phyloP scores from a whole-genome alignment of 257 asterid genomes.

The Phtheirospermum japonicum region DNA sequence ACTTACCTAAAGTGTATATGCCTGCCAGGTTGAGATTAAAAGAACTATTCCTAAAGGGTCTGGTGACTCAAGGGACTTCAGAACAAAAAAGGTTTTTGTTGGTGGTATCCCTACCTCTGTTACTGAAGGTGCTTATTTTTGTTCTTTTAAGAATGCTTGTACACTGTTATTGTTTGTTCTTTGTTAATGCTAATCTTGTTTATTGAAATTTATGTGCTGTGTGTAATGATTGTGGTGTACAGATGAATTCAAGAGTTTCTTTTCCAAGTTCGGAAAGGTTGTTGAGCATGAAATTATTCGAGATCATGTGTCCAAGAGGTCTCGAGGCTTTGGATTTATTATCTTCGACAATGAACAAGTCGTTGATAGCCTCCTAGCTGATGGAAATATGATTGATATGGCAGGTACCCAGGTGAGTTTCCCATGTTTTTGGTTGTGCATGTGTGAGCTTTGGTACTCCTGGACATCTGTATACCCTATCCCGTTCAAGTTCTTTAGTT shows the following conservation, averaged over 20 bases:
- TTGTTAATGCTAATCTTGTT: neutral
- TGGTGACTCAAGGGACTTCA: constrained; percentile 80
- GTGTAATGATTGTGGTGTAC: constrained; percentile 4
- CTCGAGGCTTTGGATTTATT: constrained; percentile 95
- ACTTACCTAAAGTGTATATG: constrained; percentile 4
- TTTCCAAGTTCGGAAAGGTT: constrained; percentile 80
- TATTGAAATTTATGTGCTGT: neutral
- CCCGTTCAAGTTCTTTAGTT: constrained; percentile 18
- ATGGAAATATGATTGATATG: constrained; percentile 97
- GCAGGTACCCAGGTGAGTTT: constrained; percentile 75
- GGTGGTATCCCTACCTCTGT: constrained; percentile 89
- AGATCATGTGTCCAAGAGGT: constrained; percentile 81
- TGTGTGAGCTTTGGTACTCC: constrained; percentile 24
- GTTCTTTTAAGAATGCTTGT: neutral
- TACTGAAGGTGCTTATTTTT: constrained; percentile 55
- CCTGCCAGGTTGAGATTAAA: constrained; percentile 82
- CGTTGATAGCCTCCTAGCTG: constrained; percentile 66
- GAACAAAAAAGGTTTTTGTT: constrained; percentile 83
- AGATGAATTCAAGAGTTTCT: constrained; percentile 85
- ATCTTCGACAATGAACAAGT: constrained; percentile 82
- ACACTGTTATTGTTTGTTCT: neutral
- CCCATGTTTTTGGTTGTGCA: constrained; percentile 14
- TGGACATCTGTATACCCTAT: constrained; percentile 10
- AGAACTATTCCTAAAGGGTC: constrained; percentile 93
- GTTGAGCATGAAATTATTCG: constrained; percentile 86